Evolutionary conservation across 2,329 filamentous ascomycete species (phyloP), one percentile per base, ranked within the genome.

Genomic region (Fusarium chuoi): DNA sequence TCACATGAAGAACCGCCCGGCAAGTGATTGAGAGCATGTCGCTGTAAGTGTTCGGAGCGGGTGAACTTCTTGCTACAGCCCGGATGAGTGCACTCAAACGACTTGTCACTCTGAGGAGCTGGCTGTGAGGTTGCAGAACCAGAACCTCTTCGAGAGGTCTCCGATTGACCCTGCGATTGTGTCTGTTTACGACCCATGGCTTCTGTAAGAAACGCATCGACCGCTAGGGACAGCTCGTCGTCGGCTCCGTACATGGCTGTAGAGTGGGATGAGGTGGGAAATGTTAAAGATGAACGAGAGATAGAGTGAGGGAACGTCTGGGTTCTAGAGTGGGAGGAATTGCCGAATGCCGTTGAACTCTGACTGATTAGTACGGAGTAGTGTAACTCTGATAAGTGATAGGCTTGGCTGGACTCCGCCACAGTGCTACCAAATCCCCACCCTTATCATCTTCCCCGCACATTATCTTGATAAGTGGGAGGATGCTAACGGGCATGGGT

Each of bases 21-120:
- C n/a, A 83, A 82, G 75, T 90, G 89, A 74, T 90, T 90, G 58
- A 90, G 81, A 28, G 85, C 83, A 79, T 91, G 89, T 20, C 89
- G 84, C 67, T 89, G 87, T 56, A 90, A 82, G 78, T 90, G 89
- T 76, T 90, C 89, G 17, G 87, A 84, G 13, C 89, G 83, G 30
- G 87, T 88, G 77, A 90, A 90, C 22, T 83, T 82, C 76, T 89
- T 88, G 52, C 79, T 82, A 72, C 88, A 90, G 36, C 82, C 84
- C 13, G 83, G 80, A 74, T 84, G 83, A 44, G 80, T 79, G 71
- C 88, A 89, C 42, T 57, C 73, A 48, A 76, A 76, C 36, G 68
- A 67, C 60, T 74, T 76, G 56, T 75, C 73, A 42, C 41, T 62
- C 59, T 45, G 51, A 10, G 49, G 22, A 61, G 26, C n/a, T 42